Conservation (phyloP, 2,329 filamentous ascomycete species). For the Emmonsia crescens region DNA sequence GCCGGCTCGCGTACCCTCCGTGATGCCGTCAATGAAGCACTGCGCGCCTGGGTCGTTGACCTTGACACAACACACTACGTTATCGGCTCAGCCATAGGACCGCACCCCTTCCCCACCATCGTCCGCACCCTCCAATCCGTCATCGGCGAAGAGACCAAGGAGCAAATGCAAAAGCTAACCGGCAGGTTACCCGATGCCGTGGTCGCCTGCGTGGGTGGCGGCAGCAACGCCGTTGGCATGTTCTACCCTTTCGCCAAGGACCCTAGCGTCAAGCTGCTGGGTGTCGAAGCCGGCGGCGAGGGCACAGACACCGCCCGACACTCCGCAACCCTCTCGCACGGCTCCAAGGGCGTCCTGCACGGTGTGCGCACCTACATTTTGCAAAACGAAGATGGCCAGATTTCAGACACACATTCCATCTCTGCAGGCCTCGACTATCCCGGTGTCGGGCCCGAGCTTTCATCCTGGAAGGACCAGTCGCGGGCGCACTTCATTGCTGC, state of each 20-base stretch:
- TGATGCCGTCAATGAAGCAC: slow-evolving; percentile 87
- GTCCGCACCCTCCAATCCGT: slow-evolving; percentile 96
- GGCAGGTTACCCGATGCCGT: slow-evolving; percentile 92
- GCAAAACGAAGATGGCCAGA: slow-evolving; percentile 86
- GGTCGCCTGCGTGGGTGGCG: slow-evolving; percentile 91
- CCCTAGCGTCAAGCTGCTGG: slow-evolving; percentile 71
- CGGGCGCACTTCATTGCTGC: slow-evolving; percentile 83
- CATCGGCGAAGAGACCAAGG: slow-evolving; percentile 88
- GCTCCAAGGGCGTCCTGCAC: slow-evolving; percentile 85
- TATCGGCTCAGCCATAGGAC: slow-evolving; percentile 92
- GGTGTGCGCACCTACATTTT: slow-evolving; percentile 93
- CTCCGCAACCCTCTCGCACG: slow-evolving; percentile 76
- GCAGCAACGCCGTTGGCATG: slow-evolving; percentile 93
- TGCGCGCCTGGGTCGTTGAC: slow-evolving; percentile 86
- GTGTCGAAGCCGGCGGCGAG: slow-evolving; percentile 91
- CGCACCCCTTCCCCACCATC: slow-evolving; percentile 95
- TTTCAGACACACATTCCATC: slow-evolving; percentile 88
- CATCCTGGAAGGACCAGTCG: slow-evolving; percentile 81
- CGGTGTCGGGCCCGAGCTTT: slow-evolving; percentile 86
- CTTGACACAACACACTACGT: slow-evolving; percentile 96
- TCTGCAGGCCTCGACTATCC: slow-evolving; percentile 96
- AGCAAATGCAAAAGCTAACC: slow-evolving; percentile 73
- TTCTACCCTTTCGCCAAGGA: slow-evolving; percentile 94
- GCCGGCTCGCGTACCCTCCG: slow-evolving; percentile 74
- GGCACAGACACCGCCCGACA: slow-evolving; percentile 78